Base-by-base conservation (phyloP, 2,329 filamentous ascomycete genomes). In the Stemphylium beticola region DNA sequence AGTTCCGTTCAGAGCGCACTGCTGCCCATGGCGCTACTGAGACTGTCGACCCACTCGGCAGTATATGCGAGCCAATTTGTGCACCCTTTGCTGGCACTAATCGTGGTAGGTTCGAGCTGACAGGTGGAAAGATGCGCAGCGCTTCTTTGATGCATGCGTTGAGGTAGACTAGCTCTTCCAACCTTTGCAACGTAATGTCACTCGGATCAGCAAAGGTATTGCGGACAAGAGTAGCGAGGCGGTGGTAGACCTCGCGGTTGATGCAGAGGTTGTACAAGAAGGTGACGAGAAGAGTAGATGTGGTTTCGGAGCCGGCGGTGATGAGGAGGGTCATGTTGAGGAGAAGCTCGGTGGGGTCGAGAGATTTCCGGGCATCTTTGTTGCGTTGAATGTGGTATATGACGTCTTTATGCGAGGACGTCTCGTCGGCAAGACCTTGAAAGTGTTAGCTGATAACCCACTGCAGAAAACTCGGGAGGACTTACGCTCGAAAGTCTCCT, bases 401-500 rank as follows among this genome's bases (percentile, higher is more conserved):
- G 7, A 47, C 11, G 24, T 47, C 44, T n/a, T 47, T 29, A 15
- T 47, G 44, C 4, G 17, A 14, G 11, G 24, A 32, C 4, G 11
- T 22, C 18, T 47, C 24, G 34, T 47, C 34, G 8, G 44, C 44
- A 29, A 47, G 34, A 32, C 44, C 44, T 47, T 9, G 18, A 12
- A 17, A 3, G 7, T 47, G 15, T 47, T 29, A 47, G 44, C 20
- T 38, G 11, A 37, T 15, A 12, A 14, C 20, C 1, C n/a, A 18
- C 5, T 24, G 22, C 12, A 20, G 20, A 36, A 0, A 8, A 2
- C 4, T 17, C 1, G 9, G 14, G 15, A 17, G 0, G 4, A 14
- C 44, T n/a, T 47, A 47, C 44, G 44, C 12, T 29, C 44, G 10
- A 39, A 29, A 26, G 44, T 47, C 15, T 38, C 39, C n/a, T 47